Evolutionary conservation across 1,139 yeast genomes (phyloP).

Genomic region (Candida tunisiensis): DNA sequence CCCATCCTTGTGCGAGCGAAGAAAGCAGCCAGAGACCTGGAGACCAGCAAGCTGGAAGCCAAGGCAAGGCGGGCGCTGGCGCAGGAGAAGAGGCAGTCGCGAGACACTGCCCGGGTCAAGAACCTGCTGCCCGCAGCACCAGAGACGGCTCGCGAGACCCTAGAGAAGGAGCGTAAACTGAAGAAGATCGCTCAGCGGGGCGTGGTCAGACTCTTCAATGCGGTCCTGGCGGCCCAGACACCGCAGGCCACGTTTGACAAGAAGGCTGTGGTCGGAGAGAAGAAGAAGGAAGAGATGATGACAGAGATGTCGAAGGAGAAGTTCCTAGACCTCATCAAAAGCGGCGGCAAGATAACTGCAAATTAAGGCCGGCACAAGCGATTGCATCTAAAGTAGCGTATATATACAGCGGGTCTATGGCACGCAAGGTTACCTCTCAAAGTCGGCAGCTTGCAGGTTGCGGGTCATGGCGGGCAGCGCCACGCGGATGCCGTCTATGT

Average conservation of each 20-base stretch:
- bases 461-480: conserved; percentile 97
- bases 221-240: conserved; percentile 71
- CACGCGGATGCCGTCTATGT: conserved; percentile 83
- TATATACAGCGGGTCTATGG: not conserved
- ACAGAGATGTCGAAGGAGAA: conserved; percentile 79
- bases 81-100: conserved; percentile 51
- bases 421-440: conserved; percentile 16
- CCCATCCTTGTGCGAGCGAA: conserved; percentile 74
- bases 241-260: conserved; percentile 30
- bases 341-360: conserved; percentile 36
- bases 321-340: conserved; percentile 75
- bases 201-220: conserved; percentile 82
- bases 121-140: conserved; percentile 47
- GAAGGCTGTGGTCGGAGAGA: conserved; percentile 22
- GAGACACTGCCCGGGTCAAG: conserved; percentile 52
- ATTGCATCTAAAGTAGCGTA: not conserved
- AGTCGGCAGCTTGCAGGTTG: conserved; percentile 69
- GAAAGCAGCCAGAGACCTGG: conserved; percentile 50
- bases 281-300: conserved; percentile 22
- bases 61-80: conserved; percentile 62
- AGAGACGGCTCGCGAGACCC: conserved; percentile 28
- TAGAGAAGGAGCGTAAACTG: conserved; percentile 56
- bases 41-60: conserved; percentile 64
- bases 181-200: conserved; percentile 88
- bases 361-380: not conserved